phyloP scores from a whole-genome alignment of 306 rosid species.

The Ormosia emarginata region DNA sequence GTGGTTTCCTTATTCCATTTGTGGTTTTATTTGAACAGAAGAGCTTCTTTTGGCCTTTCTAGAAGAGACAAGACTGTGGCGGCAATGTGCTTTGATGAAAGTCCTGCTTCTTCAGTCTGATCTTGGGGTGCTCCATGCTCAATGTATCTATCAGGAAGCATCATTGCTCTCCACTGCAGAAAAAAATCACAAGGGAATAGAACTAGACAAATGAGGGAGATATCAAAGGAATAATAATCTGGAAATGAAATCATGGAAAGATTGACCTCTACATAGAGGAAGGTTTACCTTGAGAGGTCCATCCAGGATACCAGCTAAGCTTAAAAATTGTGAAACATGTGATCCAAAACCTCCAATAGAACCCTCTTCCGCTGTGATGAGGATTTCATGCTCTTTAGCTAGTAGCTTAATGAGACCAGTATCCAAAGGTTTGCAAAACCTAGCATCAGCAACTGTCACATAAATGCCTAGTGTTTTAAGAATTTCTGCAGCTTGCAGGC shows the following conservation, averaged over 20 bases:
- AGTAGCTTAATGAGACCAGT: conserved; percentile 56
- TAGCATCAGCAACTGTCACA: conserved; percentile 88
- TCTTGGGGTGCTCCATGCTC: conserved; percentile 78
- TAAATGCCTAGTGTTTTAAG: conserved; percentile 47
- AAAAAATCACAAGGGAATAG: background rate
- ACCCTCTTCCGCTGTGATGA: conserved; percentile 84
- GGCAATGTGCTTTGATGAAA: conserved; percentile 70
- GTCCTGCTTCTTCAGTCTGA: conserved; percentile 74
- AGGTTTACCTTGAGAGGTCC: conserved; percentile 71
- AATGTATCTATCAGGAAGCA: conserved; percentile 90
- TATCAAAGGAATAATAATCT: background rate
- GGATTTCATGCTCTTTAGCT: conserved; percentile 75
- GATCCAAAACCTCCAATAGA: conserved; percentile 96
- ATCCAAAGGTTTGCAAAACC: conserved; percentile 94
- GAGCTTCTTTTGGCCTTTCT: conserved; percentile 73
- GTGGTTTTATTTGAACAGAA: conserved; percentile 42
- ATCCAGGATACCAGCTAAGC: conserved; percentile 77
- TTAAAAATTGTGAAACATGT: conserved; percentile 75
- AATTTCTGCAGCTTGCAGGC: conserved; percentile 60
- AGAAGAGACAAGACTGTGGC: conserved; percentile 69
- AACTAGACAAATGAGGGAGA: background rate
- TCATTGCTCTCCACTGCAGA: conserved; percentile 80
- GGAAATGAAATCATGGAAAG: background rate
- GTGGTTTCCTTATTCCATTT: background rate
- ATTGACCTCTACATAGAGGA: background rate